phyloP scores from a whole-genome alignment of 192 early-diverging fungal genomes.

The Umbelopsis ramanniana region DNA sequence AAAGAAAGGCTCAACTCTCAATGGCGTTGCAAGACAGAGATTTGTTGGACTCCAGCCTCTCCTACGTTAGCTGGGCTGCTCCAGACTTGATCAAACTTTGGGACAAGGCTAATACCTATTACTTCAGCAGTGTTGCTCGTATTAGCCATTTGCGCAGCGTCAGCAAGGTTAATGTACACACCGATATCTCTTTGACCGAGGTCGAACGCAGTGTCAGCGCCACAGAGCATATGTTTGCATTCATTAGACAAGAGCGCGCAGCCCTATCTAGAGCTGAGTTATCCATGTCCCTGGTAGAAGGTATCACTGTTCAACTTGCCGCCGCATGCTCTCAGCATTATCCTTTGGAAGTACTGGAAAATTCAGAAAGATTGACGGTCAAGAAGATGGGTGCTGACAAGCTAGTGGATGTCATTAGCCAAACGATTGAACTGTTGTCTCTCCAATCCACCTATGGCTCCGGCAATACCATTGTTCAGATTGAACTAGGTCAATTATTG shows the following conservation, averaged over 20 bases:
- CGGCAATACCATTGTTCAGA: background rate
- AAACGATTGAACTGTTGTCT: background rate
- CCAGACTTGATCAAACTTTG: conserved; percentile 46
- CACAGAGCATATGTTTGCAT: conserved; percentile 68
- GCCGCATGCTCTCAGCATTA: background rate
- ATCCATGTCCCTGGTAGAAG: conserved; percentile 28
- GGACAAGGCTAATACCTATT: conserved; percentile 69
- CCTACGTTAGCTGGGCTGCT: conserved; percentile 8
- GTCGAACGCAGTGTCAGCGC: conserved; percentile 64
- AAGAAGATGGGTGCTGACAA: conserved; percentile 13
- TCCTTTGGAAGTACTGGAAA: background rate
- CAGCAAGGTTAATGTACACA: conserved; percentile 46
- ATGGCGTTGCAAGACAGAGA: conserved; percentile 1
- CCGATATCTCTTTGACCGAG: conserved; percentile 70
- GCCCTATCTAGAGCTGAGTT: conserved; percentile 24
- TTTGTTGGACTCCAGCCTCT: conserved; percentile 6
- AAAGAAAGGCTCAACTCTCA: conserved; percentile 23
- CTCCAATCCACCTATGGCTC: background rate
- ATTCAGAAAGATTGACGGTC: conserved; percentile 4
- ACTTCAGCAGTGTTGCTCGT: conserved; percentile 66
- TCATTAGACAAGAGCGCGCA: conserved; percentile 61
- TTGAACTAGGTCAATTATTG: background rate
- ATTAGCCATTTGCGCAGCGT: conserved; percentile 62
- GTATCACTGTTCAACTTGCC: conserved; percentile 32
- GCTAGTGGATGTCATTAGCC: background rate